phyloP scores from a whole-genome alignment of 179 eudicot species.

The Carnegiea gigantea region DNA sequence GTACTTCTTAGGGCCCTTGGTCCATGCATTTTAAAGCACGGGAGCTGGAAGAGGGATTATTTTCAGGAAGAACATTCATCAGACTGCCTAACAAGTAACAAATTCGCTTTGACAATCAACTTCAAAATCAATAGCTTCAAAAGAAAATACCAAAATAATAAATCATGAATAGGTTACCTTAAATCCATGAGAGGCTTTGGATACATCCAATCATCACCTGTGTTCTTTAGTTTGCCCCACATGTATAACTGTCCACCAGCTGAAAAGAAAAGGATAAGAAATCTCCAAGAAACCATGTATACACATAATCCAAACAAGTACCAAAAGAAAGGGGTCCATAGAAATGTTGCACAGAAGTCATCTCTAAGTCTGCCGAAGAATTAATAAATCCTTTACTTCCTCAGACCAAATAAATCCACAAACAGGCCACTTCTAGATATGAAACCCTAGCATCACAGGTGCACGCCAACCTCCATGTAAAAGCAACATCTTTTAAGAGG shows the following conservation, averaged over 20 bases:
- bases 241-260: conserved; percentile 98
- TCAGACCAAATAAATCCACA: too few relatives aligned
- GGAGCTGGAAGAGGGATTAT: too few relatives aligned
- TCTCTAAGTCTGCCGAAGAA: too few relatives aligned
- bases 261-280: conserved; percentile 30
- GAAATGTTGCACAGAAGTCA: too few relatives aligned
- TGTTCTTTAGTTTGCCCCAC: conserved; percentile 96
- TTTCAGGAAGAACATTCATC: too few relatives aligned
- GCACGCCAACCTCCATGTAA: neutral
- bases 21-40: too few relatives aligned
- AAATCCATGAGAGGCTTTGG: conserved; percentile 98
- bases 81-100: neutral
- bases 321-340: neutral
- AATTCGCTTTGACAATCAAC: neutral
- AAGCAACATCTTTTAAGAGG: neutral
- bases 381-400: too few relatives aligned
- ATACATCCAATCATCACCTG: conserved; percentile 99
- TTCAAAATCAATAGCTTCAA: neutral
- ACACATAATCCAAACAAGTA: neutral
- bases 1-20: too few relatives aligned
- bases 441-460: neutral
- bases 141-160: neutral
- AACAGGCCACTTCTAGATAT: neutral
- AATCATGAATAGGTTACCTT: conserved; percentile 45
- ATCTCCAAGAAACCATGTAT: neutral